Conservation (phyloP, 2,329 filamentous ascomycete genomes). For the Cercospora zeina region DNA sequence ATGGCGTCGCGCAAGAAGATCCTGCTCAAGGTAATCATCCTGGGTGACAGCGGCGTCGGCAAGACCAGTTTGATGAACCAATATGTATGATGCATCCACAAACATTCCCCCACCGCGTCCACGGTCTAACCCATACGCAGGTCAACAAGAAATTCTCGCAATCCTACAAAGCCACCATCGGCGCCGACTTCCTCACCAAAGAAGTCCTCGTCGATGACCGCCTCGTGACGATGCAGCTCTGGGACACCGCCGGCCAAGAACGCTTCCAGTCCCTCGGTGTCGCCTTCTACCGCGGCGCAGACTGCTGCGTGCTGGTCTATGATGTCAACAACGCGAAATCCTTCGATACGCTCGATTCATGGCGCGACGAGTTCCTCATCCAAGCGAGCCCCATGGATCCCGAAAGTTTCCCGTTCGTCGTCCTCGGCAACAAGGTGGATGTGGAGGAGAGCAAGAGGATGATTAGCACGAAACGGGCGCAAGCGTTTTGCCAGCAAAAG, state of each 20-base stretch:
- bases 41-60: conserved; percentile 97
- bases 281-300: conserved; percentile 94
- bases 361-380: conserved; percentile 97
- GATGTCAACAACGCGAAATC: conserved; percentile 99
- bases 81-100: conserved; percentile 72
- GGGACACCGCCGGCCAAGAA: conserved; percentile 97
- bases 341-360: conserved; percentile 97
- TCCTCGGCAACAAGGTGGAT: conserved; percentile 98
- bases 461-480: conserved; percentile 91
- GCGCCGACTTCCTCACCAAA: conserved; percentile 96
- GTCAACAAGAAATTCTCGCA: conserved; percentile 99
- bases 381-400: conserved; percentile 95
- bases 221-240: conserved; percentile 98
- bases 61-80: conserved; percentile 99
- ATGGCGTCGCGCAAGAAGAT: conserved; percentile 46
- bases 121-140: conserved; percentile 50
- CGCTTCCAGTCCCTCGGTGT: conserved; percentile 96
- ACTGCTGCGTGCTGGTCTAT: conserved; percentile 97
- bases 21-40: conserved; percentile 71
- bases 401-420: conserved; percentile 96
- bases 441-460: conserved; percentile 96
- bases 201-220: conserved; percentile 96
- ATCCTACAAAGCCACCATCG: conserved; percentile 99
- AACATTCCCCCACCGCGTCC: background rate
- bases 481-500: conserved; percentile 97